These are phyloP conservation scores for Stemphylium beticola DNA, from an alignment of 2,329 filamentous ascomycete genomes.

Conservation along the genomic window DNA sequence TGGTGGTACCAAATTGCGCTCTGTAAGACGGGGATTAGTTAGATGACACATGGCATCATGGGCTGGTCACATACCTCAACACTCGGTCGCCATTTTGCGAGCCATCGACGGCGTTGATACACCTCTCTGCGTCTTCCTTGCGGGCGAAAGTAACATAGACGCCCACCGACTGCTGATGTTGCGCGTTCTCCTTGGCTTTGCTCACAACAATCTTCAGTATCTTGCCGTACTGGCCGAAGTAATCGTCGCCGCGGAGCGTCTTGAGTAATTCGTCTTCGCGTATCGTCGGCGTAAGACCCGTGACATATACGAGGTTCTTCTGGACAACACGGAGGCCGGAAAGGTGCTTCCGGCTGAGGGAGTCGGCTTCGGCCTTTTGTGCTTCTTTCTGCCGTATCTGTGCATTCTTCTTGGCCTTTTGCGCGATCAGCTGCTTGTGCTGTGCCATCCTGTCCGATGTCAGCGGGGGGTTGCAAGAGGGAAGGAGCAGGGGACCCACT, in stretches of 20 bases:
- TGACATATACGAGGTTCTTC: slow-evolving; percentile 98
- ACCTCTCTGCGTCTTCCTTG: slow-evolving; percentile 86
- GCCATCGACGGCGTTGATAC: slow-evolving; percentile 90
- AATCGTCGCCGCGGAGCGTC: slow-evolving; percentile 86
- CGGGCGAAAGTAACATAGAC: slow-evolving; percentile 98
- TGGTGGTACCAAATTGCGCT: slow-evolving; percentile 86
- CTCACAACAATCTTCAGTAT: slow-evolving; percentile 99
- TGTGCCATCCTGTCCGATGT: slow-evolving; percentile 66
- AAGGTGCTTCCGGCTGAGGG: slow-evolving; percentile 92
- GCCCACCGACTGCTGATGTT: slow-evolving; percentile 81
- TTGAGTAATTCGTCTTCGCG: slow-evolving; percentile 91
- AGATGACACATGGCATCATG: background rate
- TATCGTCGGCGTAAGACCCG: slow-evolving; percentile 87
- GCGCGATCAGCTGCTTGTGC: slow-evolving; percentile 74
- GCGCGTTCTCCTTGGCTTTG: slow-evolving; percentile 80
- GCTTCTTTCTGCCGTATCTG: slow-evolving; percentile 90
- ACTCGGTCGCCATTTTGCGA: slow-evolving; percentile 88
- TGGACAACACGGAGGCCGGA: slow-evolving; percentile 95
- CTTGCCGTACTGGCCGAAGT: slow-evolving; percentile 97
- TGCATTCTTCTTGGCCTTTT: slow-evolving; percentile 92
- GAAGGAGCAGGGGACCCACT: slow-evolving; percentile 65
- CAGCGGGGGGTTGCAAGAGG: slow-evolving; percentile 24
- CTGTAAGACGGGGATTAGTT: slow-evolving; percentile 47
- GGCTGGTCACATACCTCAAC: slow-evolving; percentile 65
- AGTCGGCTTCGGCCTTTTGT: slow-evolving; percentile 95